Evolutionary conservation across 2,329 filamentous ascomycete genomes (phyloP).

Genomic region (Beauveria brongniartii): DNA sequence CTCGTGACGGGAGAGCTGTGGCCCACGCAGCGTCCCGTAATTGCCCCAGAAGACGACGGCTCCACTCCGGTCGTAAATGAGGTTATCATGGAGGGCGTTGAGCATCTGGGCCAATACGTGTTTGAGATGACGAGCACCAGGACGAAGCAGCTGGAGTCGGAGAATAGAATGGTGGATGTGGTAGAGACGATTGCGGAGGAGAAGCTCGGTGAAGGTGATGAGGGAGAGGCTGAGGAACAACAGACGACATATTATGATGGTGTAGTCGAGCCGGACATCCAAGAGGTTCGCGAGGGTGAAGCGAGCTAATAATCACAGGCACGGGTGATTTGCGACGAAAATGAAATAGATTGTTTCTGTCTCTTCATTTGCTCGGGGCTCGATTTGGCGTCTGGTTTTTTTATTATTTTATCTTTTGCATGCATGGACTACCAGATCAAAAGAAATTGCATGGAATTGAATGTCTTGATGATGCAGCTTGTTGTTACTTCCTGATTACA

Average conservation of each 20-base stretch:
- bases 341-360: neutral
- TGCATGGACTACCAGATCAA: neutral
- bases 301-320: neutral
- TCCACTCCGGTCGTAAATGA: constrained; percentile 38
- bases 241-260: constrained; percentile 19
- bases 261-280: constrained; percentile 26
- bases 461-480: neutral
- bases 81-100: constrained; percentile 78
- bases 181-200: constrained; percentile 19
- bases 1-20: constrained; percentile 83
- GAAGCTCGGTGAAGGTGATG: constrained; percentile 15
- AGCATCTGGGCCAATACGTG: constrained; percentile 93
- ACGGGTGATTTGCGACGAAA: neutral
- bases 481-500: neutral
- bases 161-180: constrained; percentile 19
- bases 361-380: neutral
- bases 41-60: constrained; percentile 30
- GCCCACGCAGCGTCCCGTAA: constrained; percentile 49
- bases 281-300: constrained; percentile 28
- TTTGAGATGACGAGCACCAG: constrained; percentile 81
- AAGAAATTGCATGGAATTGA: neutral
- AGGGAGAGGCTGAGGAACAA: constrained; percentile 21
- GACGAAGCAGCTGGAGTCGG: constrained; percentile 40
- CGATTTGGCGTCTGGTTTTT: constrained; percentile 5
- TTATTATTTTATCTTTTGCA: neutral